These are phyloP conservation scores for Colletotrichum karsti DNA, from an alignment of 2,329 filamentous ascomycete genomes.

Conservation along the genomic window DNA sequence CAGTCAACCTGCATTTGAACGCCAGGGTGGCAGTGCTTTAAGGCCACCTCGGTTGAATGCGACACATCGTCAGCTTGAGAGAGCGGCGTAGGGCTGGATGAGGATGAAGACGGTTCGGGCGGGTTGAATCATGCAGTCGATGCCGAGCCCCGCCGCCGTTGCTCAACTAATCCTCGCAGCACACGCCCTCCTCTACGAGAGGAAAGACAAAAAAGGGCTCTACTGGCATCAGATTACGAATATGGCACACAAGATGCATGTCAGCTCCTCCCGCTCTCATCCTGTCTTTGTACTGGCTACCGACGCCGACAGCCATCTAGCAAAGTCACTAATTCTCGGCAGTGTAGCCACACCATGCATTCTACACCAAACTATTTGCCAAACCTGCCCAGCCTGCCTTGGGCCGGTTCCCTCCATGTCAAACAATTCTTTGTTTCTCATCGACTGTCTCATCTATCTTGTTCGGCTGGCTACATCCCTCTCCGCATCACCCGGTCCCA, in stretches of 20 bases:
- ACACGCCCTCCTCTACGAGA: background rate
- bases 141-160: background rate
- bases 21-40: background rate
- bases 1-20: background rate
- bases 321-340: background rate
- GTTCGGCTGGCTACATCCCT: background rate
- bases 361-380: background rate
- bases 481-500: background rate
- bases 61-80: background rate
- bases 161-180: background rate
- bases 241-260: background rate
- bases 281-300: background rate
- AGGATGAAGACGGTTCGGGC: background rate
- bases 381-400: background rate
- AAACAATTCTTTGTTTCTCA: background rate
- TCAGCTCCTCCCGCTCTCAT: background rate
- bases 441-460: background rate
- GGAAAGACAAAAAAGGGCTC: background rate
- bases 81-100: constrained; percentile 18
- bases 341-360: background rate
- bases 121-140: background rate
- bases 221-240: background rate
- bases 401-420: background rate
- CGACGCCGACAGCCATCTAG: background rate
- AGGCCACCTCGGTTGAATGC: background rate